These are phyloP conservation scores for Gentiana macrophylla DNA, from an alignment of 257 asterid genomes.

Conservation along the genomic window DNA sequence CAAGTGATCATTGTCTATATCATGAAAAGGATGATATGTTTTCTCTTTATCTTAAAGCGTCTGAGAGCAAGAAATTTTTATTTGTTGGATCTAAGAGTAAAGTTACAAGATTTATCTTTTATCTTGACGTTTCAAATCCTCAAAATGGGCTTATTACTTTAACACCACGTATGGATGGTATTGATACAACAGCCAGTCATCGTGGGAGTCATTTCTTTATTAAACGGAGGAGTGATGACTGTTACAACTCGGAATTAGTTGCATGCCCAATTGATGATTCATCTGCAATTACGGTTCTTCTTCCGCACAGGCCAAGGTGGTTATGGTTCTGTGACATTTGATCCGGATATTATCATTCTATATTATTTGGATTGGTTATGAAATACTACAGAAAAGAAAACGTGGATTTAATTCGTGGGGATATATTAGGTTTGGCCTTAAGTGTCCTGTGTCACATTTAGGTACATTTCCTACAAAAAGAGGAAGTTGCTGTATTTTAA, in stretches of 20 bases:
- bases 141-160: constrained; percentile 51
- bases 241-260: constrained; percentile 76
- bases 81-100: constrained; percentile 79
- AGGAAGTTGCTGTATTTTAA: no score
- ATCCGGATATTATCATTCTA: no score
- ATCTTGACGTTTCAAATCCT: constrained; percentile 62
- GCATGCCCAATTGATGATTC: constrained; percentile 72
- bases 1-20: constrained; percentile 65
- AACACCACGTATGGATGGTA: constrained; percentile 67
- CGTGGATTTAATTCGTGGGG: no score
- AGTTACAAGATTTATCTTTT: constrained; percentile 72
- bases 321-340: not conserved
- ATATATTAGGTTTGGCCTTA: no score
- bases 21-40: constrained; percentile 86
- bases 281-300: constrained; percentile 48
- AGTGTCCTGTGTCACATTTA: no score
- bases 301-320: constrained; percentile 91
- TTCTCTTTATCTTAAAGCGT: constrained; percentile 58
- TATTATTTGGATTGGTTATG: not conserved
- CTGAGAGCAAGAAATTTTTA: constrained; percentile 84
- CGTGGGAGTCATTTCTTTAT: constrained; percentile 85
- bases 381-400: not conserved
- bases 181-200: constrained; percentile 80
- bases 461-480: no score
- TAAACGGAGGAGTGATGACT: constrained; percentile 67